Base-by-base conservation (phyloP, 768 basidiomycete genomes). In the Tephrocybe rancida region DNA sequence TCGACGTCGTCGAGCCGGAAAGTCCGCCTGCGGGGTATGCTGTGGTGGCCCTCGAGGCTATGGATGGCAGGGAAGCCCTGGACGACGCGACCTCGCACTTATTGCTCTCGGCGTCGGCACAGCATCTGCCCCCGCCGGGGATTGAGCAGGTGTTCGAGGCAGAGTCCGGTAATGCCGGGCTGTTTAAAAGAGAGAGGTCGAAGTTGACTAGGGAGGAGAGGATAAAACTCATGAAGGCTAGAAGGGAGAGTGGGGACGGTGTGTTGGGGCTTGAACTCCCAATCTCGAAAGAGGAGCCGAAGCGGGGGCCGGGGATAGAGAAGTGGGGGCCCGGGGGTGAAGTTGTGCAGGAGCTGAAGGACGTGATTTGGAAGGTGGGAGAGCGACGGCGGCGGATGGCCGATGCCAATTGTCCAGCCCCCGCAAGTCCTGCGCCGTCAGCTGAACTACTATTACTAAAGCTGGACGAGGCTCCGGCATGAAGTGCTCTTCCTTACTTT, bases 131-230 rank as follows among this genome's bases (percentile, higher is more conserved):
- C 1, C 77, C 81, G 6, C 81, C 77, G 0, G 90, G 89, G 13
- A 79, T 84, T 45, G 91, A 93, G 62, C 89, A 91, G 63, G 89
- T 94, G n/a, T 94, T 85, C 59, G 91, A 92, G 64, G 83, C 82
- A 1, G 88, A 90, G 4, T 71, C 81, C 3, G 75, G 70, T 3
- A 59, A 68, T 37, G 75, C 66, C 8, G 65, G 47, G 14, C 61
- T 63, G 29, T 86, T 80, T 57, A 63, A 68, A 34, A 75, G 89
- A 38, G 84, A 86, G 63, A 77, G 82, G 57, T 82, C 86, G 16
- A 88, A 78, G 69, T 62, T 92, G 50, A 80, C 83, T 44, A 73
- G 91, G 50, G 89, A 89, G 60, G 90, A 94, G 64, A 81, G 91
- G 22, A 90, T 94, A 51, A 72, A 70, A 56, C 70, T 82, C 10